Evolutionary conservation across 768 basidiomycete genomes (phyloP).

Genomic region (Tubosaeta sp.): DNA sequence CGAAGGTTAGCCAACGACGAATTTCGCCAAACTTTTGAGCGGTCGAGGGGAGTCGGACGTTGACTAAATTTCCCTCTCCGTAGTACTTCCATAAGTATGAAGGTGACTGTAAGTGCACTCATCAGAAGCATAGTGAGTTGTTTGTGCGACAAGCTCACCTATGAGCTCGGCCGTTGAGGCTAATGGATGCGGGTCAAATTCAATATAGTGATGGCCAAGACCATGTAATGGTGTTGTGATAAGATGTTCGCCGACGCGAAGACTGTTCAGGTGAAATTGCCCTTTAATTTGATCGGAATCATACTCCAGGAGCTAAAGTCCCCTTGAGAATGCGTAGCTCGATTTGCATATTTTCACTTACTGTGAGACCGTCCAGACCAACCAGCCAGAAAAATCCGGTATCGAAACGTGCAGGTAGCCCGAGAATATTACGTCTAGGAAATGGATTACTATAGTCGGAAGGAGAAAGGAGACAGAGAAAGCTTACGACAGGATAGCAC

Average conservation of each 20-base stretch:
- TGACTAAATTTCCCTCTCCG: conserved; percentile 55
- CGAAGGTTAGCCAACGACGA: conserved; percentile 24
- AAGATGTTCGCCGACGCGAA: conserved; percentile 42
- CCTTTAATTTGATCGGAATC: conserved; percentile 48
- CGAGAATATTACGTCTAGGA: conserved; percentile 52
- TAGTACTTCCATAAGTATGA: conserved; percentile 61
- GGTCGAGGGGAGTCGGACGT: conserved; percentile 45
- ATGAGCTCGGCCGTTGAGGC: conserved; percentile 52
- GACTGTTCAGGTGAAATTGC: conserved; percentile 46
- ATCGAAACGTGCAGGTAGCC: conserved; percentile 59
- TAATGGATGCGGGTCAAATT: conserved; percentile 47
- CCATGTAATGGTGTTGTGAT: conserved; percentile 50
- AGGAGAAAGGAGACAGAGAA: background rate
- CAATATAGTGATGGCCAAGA: conserved; percentile 54
- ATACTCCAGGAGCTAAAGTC: conserved; percentile 47
- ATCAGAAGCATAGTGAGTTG: conserved; percentile 3
- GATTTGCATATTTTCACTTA: conserved; percentile 26
- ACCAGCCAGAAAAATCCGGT: conserved; percentile 58
- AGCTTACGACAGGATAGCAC: conserved; percentile 50
- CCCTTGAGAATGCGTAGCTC: conserved; percentile 4
- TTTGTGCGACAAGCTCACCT: conserved; percentile 24
- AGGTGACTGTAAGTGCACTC: conserved; percentile 42
- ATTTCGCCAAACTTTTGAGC: conserved; percentile 44
- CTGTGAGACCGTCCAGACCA: conserved; percentile 48
- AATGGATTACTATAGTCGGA: background rate